phyloP scores from a whole-genome alignment of 2,329 filamentous ascomycete species.

The Xylariaceae sp. region DNA sequence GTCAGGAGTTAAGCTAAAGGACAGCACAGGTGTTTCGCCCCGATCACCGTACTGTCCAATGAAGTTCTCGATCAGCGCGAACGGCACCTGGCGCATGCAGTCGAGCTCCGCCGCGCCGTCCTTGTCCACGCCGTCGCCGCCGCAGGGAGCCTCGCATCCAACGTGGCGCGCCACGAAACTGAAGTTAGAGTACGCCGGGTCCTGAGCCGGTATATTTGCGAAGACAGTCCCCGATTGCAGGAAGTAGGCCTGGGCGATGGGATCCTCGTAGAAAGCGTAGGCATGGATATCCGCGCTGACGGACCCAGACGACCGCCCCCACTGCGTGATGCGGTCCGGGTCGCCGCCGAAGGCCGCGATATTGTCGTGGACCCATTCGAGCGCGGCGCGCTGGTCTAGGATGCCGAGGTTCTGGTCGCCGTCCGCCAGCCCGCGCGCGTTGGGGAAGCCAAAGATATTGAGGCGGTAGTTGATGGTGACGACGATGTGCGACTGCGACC shows the following conservation, averaged over 20 bases:
- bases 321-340: conserved; percentile 10
- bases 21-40: conserved; percentile 31
- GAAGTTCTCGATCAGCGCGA: conserved; percentile 29
- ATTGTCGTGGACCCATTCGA: conserved; percentile 18
- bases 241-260: conserved; percentile 51
- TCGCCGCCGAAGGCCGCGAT: conserved; percentile 19
- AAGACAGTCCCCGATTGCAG: conserved; percentile 50
- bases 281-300: conserved; percentile 19
- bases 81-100: conserved; percentile 46
- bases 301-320: conserved; percentile 14
- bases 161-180: conserved; percentile 44
- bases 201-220: conserved; percentile 37
- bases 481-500: conserved; percentile 20
- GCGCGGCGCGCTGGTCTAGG: conserved; percentile 12
- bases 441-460: conserved; percentile 22
- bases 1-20: conserved; percentile 40
- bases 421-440: conserved; percentile 7
- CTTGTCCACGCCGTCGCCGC: background rate
- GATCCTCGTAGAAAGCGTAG: conserved; percentile 44
- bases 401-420: conserved; percentile 24
- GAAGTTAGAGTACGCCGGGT: conserved; percentile 43
- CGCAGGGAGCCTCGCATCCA: conserved; percentile 41
- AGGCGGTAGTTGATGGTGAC: conserved; percentile 23
- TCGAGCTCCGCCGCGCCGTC: conserved; percentile 41
- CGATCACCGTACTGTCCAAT: conserved; percentile 27